phyloP scores from a whole-genome alignment of 2,329 filamentous ascomycete species.

The Stagonosporopsis chrysanthemi region DNA sequence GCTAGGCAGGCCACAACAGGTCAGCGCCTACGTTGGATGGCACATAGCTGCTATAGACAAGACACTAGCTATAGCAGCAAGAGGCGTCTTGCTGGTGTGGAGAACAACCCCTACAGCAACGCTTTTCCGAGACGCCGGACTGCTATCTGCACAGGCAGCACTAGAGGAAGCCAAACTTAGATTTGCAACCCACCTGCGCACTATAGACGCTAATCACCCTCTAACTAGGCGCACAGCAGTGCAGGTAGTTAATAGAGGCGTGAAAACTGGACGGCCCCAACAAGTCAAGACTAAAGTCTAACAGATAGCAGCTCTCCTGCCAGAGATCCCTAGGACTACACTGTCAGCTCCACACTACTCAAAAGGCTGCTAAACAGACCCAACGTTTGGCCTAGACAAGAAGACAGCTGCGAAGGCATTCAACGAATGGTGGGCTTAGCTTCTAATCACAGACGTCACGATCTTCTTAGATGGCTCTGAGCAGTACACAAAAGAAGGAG shows the following conservation, averaged over 20 bases:
- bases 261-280: not conserved
- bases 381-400: not conserved
- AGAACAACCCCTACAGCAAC: conserved; percentile 4
- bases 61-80: no score
- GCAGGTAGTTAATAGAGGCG: not conserved
- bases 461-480: not conserved
- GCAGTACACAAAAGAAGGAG: not conserved
- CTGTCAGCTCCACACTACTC: not conserved
- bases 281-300: not conserved
- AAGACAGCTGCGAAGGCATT: not conserved
- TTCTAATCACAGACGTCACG: not conserved
- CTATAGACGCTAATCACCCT: not conserved
- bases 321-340: not conserved
- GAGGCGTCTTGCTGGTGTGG: conserved; percentile 8
- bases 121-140: conserved; percentile 5
- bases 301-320: not conserved
- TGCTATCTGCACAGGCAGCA: not conserved
- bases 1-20: not conserved
- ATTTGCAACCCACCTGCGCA: conserved; percentile 1
- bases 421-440: not conserved
- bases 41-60: no score
- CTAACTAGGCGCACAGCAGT: not conserved
- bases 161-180: not conserved
- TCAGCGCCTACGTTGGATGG: conserved; percentile 8
- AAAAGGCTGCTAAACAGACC: not conserved